Base-by-base conservation (phyloP, 257 asterid genomes). In the Solanum raphanifolium region DNA sequence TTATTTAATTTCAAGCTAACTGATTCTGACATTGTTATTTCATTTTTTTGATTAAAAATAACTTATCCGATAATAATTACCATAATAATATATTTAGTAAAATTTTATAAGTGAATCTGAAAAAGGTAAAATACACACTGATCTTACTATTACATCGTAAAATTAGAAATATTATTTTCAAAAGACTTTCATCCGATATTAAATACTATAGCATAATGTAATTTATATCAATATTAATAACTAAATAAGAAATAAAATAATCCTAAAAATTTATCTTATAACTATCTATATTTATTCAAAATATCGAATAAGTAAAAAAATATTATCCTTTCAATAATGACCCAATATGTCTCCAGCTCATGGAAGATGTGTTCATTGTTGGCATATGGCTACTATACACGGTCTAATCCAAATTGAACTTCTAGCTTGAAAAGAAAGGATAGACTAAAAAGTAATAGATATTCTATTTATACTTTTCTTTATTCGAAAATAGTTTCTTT, bases 121-220 rank as follows among this genome's bases (percentile, higher is more conserved):
- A 0, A 55, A 55, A 18, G 20, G 23, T 18, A 55, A 7, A 55
- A 18, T 55, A 0, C 3, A 18, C n/a, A 3, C 9, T 0, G 2
- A 55, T 7, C 11, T 18, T 55, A 20, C 23, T 8, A 20, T 20
- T 55, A 18, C 8, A 6, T 18, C n/a, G 0, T 18, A 7, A 20
- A 55, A 7, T 18, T 55, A 18, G 0, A 55, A 7, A 20, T 21
- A 1, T 0, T 55, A 6, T 2, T 55, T 7, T 55, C 4, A 18
- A 55, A 55, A 18, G 23, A 55, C 65, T 1, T 55, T 55, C 4
- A 6, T 6, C 65, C 1, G 1, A 23, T 62, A 9, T 10, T 62
- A n/a, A 62, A 9, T n/a, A 62, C 16, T 65, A 65, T 43, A 23
- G 1, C 29, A 10, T 6, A 27, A 27, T 6, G 10, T 7, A 3